Evolutionary conservation across 163 green algal species (phyloP).

Genomic region (Chlamydomonas reinhardtii): DNA sequence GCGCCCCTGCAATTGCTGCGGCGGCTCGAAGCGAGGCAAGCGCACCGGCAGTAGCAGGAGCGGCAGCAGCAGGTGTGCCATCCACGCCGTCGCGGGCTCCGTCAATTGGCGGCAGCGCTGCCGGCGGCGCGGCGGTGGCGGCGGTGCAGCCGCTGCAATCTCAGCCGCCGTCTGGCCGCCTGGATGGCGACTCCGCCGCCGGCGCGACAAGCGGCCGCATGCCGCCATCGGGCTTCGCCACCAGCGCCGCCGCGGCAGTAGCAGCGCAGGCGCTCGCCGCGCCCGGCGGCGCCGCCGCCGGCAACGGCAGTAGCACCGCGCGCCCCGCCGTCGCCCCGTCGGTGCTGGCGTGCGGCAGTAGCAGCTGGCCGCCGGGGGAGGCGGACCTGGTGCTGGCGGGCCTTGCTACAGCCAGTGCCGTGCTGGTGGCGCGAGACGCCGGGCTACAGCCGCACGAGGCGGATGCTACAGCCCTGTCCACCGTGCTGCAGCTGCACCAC

Average conservation of each 20-base stretch:
- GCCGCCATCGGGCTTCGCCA: neutral
- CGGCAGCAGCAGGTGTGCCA: too few relatives aligned
- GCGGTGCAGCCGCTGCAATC: too few relatives aligned
- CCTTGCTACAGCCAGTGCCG: neutral
- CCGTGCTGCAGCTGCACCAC: conserved; percentile 39
- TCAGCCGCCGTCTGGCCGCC: too few relatives aligned
- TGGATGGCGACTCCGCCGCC: too few relatives aligned
- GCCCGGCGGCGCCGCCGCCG: neutral
- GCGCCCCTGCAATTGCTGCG: too few relatives aligned
- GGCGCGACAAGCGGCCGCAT: too few relatives aligned
- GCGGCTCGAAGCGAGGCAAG: too few relatives aligned
- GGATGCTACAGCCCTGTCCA: conserved; percentile 18
- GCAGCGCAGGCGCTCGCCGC: too few relatives aligned
- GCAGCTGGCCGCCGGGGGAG: conserved; percentile 19
- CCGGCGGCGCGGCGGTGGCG: too few relatives aligned
- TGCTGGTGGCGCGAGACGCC: conserved; percentile 31
- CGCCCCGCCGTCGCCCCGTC: neutral
- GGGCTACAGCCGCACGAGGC: conserved; percentile 19
- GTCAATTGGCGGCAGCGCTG: too few relatives aligned
- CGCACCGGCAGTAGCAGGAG: too few relatives aligned
- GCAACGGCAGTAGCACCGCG: neutral
- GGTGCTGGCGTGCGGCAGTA: neutral
- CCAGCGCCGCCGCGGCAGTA: neutral
- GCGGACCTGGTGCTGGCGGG: conserved; percentile 21
- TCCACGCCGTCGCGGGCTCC: too few relatives aligned